Evolutionary conservation across 108 stramenopile genomes (phyloP).

Genomic region (Aureococcus anophagefferens): DNA sequence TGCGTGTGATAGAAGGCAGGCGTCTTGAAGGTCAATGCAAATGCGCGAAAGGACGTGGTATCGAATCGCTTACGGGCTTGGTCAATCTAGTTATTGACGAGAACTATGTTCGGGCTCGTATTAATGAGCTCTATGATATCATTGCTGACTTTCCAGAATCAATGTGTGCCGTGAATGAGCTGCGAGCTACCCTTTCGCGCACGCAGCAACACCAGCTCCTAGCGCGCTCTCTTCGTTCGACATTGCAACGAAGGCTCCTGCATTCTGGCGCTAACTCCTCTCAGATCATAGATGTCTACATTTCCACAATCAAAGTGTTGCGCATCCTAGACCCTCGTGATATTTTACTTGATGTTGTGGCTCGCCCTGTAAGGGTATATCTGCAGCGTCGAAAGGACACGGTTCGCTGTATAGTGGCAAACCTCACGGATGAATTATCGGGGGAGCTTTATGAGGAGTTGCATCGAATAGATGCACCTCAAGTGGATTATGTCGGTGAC

Average conservation of each 20-base stretch:
- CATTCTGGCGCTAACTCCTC: slow-evolving; percentile 88
- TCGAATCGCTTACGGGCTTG: neutral
- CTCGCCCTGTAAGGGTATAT: slow-evolving; percentile 74
- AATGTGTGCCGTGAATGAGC: slow-evolving; percentile 29
- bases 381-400: slow-evolving; percentile 74
- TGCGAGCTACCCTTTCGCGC: slow-evolving; percentile 28
- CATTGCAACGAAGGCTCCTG: slow-evolving; percentile 61
- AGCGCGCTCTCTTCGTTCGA: slow-evolving; percentile 23
- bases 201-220: slow-evolving; percentile 35
- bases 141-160: slow-evolving; percentile 46
- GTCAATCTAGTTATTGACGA: slow-evolving; percentile 20
- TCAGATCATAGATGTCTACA: slow-evolving; percentile 92
- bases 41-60: neutral
- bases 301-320: slow-evolving; percentile 75
- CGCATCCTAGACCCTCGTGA: slow-evolving; percentile 74
- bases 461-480: slow-evolving; percentile 3
- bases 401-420: slow-evolving; percentile 87
- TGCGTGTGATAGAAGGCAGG: neutral
- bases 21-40: neutral
- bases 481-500: slow-evolving; percentile 1
- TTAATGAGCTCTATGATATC: slow-evolving; percentile 40
- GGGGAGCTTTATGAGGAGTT: slow-evolving; percentile 90
- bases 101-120: slow-evolving; percentile 25
- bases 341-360: slow-evolving; percentile 68
- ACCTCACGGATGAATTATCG: slow-evolving; percentile 76